Evolutionary conservation across 495 filamentous ascomycete species (phyloP), one percentile per base, ranked within the genome.

Genomic region (Penicillium steckii): DNA sequence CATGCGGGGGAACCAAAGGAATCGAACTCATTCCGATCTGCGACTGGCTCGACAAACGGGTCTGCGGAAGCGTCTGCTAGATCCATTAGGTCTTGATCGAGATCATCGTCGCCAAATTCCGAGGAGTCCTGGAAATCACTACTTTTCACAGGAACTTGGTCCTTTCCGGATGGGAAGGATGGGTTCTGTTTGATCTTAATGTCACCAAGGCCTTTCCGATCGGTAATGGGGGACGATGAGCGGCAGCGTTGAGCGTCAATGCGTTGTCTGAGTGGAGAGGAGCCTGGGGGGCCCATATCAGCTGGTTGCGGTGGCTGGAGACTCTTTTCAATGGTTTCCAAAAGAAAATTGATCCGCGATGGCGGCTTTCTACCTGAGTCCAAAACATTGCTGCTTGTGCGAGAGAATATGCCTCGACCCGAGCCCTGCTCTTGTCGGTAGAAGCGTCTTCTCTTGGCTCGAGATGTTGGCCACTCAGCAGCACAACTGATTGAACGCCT

Each of bases 401-500:
- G 80, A 71, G 65, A 71, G 60, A 72, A 78, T 10, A 71, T 71
- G 3, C 68, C 74, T 50, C 58, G 75, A 38, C 59, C 66, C 30
- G 62, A 67, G 38, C 55, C 60, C 17, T 54, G 53, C 44, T 62
- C 67, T 56, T 59, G 67, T 33, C 55, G 48, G 25, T 66, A 61
- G 22, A 75, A 45, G 37, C 65, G 74, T 54, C 77, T 62, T 47
- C 74, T 70, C 55, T 91, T 90, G 22, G 78, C 65, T 23, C 80
- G 75, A 8, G 75, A 79, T 41, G 68, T 75, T 27, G 76, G 82
- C 76, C 76, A 83, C 60, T 78, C 78, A 42, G 68, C 83, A 33
- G 88, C 90, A 62, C 84, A 95, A 67, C 91, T 95, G 21, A 83
- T 76, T 0, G 86, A 79, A 50, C 88, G 83, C 61, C 85, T 78